A percentile compares a stretch with the other conserved stretches of the same genome.
Conservation (phyloP, 2,329 filamentous ascomycete species). For the Fusarium clavum region DNA sequence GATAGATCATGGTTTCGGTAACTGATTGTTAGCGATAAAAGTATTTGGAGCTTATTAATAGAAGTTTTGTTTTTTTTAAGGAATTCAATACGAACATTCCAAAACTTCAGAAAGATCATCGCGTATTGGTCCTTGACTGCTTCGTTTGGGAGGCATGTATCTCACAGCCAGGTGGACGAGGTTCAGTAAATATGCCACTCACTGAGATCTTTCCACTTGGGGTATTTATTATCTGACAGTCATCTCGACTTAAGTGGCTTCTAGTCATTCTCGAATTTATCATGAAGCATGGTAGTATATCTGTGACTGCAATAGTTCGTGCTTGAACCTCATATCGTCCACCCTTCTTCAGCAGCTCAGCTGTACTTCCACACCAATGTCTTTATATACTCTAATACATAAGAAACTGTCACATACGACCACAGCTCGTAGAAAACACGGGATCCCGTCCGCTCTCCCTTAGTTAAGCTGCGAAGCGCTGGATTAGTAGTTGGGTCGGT, state of each 20-base stretch:
- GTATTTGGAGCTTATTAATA: neutral
- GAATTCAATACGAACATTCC: neutral
- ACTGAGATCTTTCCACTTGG: too few species aligned
- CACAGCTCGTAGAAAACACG: neutral
- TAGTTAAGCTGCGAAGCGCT: neutral
- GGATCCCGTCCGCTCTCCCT: conserved; percentile 2
- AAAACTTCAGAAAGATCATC: neutral
- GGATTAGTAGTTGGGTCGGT: neutral
- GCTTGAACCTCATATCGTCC: too few species aligned
- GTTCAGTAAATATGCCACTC: too few species aligned
- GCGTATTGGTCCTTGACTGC: neutral
- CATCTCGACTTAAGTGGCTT: too few species aligned
- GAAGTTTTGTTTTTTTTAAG: neutral
- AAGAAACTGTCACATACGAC: neutral
- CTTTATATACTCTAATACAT: rapidly evolving
- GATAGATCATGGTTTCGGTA: neutral
- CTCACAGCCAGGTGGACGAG: neutral
- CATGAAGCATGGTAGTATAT: too few species aligned
- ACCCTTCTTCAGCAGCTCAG: too few species aligned
- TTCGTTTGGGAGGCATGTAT: neutral
- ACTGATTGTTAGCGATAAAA: neutral
- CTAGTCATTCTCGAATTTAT: too few species aligned
- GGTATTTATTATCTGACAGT: too few species aligned
- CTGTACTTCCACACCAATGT: neutral
- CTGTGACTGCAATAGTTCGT: too few species aligned